These are phyloP conservation scores for Cercospora sesami DNA, from an alignment of 2,329 filamentous ascomycete genomes.

Conservation along the genomic window DNA sequence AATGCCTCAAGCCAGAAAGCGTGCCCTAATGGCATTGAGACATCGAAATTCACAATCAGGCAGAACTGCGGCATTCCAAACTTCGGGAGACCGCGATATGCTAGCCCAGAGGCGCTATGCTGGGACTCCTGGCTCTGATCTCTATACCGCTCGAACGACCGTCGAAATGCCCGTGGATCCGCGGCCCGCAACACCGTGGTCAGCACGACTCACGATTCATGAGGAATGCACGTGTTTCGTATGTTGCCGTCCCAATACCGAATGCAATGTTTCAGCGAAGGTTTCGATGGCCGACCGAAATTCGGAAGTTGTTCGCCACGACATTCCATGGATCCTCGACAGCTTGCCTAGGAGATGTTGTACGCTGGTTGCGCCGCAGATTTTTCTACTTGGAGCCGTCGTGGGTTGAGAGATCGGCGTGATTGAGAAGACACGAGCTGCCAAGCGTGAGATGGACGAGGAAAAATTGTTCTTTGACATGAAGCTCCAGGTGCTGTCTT, in stretches of 20 bases:
- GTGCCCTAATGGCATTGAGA: neutral
- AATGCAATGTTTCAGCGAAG: neutral
- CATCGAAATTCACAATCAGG: neutral
- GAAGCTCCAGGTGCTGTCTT: neutral
- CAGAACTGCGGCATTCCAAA: neutral
- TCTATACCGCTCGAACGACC: neutral
- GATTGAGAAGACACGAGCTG: neutral
- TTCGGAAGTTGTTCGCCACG: neutral
- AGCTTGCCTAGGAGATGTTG: too few relatives aligned
- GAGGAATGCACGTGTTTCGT: neutral
- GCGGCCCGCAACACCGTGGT: neutral
- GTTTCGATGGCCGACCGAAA: neutral
- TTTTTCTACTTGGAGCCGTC: neutral
- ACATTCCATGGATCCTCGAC: neutral
- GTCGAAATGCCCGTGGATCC: neutral
- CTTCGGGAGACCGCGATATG: neutral
- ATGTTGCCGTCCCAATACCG: neutral
- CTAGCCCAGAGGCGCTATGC: neutral
- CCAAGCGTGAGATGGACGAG: neutral
- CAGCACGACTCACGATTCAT: neutral
- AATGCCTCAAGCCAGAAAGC: neutral
- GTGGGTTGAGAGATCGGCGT: neutral
- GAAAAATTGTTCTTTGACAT: neutral
- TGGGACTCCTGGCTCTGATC: neutral
- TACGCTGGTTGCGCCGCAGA: too few relatives aligned